phyloP scores from a whole-genome alignment of 805 yeast species.

The Metschnikowia noctiluminum region DNA sequence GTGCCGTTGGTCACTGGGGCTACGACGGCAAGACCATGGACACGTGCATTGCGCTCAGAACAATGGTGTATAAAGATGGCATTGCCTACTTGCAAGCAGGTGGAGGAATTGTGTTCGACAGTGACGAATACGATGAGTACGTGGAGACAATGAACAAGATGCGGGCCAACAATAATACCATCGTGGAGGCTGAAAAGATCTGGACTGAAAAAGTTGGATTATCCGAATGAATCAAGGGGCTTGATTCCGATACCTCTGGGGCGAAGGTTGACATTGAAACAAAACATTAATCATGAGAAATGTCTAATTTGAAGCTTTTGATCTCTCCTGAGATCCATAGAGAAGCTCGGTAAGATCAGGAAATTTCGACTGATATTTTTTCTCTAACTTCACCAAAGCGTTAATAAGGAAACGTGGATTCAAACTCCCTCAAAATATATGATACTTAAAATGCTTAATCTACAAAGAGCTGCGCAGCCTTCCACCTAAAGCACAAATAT shows the following conservation, averaged over 20 bases:
- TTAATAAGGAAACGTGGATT: too few relatives aligned
- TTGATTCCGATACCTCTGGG: not conserved
- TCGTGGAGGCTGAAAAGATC: slow-evolving; percentile 84
- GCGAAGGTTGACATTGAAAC: too few relatives aligned
- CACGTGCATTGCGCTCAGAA: slow-evolving; percentile 95
- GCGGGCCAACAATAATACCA: slow-evolving; percentile 87
- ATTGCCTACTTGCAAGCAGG: slow-evolving; percentile 95
- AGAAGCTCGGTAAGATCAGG: too few relatives aligned
- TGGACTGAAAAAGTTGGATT: slow-evolving; percentile 50
- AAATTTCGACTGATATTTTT: too few relatives aligned
- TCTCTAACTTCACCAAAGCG: too few relatives aligned
- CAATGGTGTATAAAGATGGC: slow-evolving; percentile 93
- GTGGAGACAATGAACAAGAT: slow-evolving; percentile 96
- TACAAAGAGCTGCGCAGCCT: too few relatives aligned
- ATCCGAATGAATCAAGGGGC: not conserved
- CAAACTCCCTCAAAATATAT: too few relatives aligned
- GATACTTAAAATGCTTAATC: too few relatives aligned
- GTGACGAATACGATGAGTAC: slow-evolving; percentile 94
- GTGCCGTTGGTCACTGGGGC: slow-evolving; percentile 98
- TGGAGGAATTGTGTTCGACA: slow-evolving; percentile 95
- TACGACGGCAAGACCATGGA: slow-evolving; percentile 95
- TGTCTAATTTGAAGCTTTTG: not conserved
- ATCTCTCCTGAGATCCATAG: too few relatives aligned
- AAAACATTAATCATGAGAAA: not conserved
- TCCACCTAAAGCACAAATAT: too few relatives aligned